These are phyloP conservation scores for Filobasidium floriforme DNA, from an alignment of 768 basidiomycete species.

Conservation along the genomic window DNA sequence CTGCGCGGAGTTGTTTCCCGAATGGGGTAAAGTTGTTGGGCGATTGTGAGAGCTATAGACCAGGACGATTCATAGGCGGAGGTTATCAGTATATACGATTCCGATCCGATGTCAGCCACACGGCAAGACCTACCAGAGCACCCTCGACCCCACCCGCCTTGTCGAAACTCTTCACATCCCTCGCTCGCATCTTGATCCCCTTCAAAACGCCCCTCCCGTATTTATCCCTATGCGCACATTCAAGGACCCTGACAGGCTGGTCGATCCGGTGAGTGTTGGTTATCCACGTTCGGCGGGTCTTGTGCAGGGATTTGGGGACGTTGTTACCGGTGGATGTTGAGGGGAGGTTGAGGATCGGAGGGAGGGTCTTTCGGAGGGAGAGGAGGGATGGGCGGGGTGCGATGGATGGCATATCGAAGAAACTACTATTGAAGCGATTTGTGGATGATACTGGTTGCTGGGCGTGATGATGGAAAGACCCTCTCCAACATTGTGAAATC, in stretches of 20 bases:
- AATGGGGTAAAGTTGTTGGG: constrained; percentile 36
- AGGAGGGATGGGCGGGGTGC: constrained; percentile 12
- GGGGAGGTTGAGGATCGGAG: constrained; percentile 37
- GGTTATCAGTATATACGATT: background rate
- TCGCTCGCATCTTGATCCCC: constrained; percentile 41
- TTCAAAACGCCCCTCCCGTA: constrained; percentile 23
- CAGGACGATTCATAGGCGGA: background rate
- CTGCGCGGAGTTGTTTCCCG: constrained; percentile 34
- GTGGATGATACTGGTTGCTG: too few relatives aligned
- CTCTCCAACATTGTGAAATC: background rate
- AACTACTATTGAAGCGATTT: too few relatives aligned
- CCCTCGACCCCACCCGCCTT: constrained; percentile 44
- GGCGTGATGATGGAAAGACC: too few relatives aligned
- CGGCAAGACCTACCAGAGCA: constrained; percentile 31
- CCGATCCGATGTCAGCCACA: background rate
- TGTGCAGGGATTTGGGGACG: constrained; percentile 43
- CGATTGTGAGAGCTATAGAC: constrained; percentile 33
- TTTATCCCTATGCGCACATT: constrained; percentile 13
- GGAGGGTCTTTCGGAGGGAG: constrained; percentile 31
- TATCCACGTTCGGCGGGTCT: constrained; percentile 38
- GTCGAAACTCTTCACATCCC: constrained; percentile 35
- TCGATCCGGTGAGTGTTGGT: constrained; percentile 36
- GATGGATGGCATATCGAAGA: background rate
- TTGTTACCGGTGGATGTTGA: constrained; percentile 38
- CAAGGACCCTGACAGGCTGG: constrained; percentile 25